Evolutionary conservation across 1,284 basidiomycete species (phyloP).

Genomic region (Rhodotorula sp.): DNA sequence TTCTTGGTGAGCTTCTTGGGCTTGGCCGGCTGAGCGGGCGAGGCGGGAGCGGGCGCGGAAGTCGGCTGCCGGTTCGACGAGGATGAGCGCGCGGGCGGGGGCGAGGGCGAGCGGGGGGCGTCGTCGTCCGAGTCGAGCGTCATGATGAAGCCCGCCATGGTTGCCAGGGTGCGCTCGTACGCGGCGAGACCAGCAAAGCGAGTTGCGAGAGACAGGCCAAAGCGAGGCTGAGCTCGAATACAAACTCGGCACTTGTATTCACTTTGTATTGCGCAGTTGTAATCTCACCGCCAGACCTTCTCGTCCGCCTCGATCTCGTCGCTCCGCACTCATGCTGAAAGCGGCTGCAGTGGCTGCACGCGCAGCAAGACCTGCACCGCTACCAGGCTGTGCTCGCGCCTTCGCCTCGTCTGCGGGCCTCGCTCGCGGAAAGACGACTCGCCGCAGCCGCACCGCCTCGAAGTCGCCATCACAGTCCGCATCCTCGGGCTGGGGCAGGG

Average conservation of each 20-base stretch:
- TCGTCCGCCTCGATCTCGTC: no score
- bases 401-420: no score
- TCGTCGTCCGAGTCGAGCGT: constrained; percentile 79
- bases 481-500: no score
- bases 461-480: no score
- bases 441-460: no score
- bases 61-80: not conserved
- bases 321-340: no score
- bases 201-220: not conserved
- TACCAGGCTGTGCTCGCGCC: no score
- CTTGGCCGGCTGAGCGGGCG: constrained; percentile 29
- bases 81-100: constrained; percentile 11
- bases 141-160: constrained; percentile 67
- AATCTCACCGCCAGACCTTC: no score
- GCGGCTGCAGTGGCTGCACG: no score
- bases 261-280: not conserved
- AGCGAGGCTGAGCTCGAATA: not conserved
- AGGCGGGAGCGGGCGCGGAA: not conserved
- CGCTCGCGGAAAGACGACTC: no score
- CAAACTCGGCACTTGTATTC: not conserved
- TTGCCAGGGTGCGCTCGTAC: not conserved
- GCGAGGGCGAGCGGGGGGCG: constrained; percentile 46
- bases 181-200: fast-evolving
- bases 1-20: constrained; percentile 31
- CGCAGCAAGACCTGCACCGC: no score